Percentiles rank a stretch among this genome's conserved stretches.
Evolutionary conservation across 2,329 filamentous ascomycete genomes (phyloP).

Genomic region (Erysiphe pulchra): DNA sequence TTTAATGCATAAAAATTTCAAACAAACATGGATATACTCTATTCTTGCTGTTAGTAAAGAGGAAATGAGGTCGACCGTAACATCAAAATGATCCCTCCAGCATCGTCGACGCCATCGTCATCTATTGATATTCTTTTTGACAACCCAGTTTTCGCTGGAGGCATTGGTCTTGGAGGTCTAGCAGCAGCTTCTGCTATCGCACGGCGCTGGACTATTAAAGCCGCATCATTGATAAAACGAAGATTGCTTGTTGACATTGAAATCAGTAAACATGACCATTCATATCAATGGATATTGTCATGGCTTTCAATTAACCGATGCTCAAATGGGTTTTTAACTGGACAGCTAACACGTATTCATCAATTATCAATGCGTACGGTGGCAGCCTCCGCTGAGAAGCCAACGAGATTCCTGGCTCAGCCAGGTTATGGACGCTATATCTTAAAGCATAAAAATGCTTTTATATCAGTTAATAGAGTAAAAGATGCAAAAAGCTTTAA

Average conservation of each 20-base stretch:
- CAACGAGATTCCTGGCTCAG: slow-evolving; percentile 66
- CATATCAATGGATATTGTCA: slow-evolving; percentile 79
- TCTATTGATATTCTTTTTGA: slow-evolving; percentile 32
- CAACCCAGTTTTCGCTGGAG: slow-evolving; percentile 40
- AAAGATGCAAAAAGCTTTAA: slow-evolving; percentile 56
- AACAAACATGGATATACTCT: too few species aligned
- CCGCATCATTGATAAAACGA: slow-evolving; percentile 48
- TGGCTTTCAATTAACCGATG: slow-evolving; percentile 77
- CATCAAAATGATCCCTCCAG: not conserved
- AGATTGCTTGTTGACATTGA: slow-evolving; percentile 87
- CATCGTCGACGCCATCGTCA: slow-evolving; percentile 11
- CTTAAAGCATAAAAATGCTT: slow-evolving; percentile 63
- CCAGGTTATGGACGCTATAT: slow-evolving; percentile 80
- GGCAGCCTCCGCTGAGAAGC: slow-evolving; percentile 32
- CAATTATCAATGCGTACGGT: slow-evolving; percentile 31
- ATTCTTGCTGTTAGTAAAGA: too few species aligned
- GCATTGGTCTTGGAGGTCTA: slow-evolving; percentile 74
- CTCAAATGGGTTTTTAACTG: slow-evolving; percentile 19
- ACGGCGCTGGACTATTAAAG: slow-evolving; percentile 48
- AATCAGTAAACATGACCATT: slow-evolving; percentile 79
- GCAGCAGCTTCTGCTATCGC: slow-evolving; percentile 61
- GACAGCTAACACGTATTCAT: slow-evolving; percentile 31
- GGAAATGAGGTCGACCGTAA: too few species aligned
- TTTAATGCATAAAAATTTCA: too few species aligned
- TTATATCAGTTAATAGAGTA: slow-evolving; percentile 66